Evolutionary conservation across 2,329 filamentous ascomycete genomes (phyloP), one percentile per base, ranked within the genome.

Genomic region (Neospermospora avenae): DNA sequence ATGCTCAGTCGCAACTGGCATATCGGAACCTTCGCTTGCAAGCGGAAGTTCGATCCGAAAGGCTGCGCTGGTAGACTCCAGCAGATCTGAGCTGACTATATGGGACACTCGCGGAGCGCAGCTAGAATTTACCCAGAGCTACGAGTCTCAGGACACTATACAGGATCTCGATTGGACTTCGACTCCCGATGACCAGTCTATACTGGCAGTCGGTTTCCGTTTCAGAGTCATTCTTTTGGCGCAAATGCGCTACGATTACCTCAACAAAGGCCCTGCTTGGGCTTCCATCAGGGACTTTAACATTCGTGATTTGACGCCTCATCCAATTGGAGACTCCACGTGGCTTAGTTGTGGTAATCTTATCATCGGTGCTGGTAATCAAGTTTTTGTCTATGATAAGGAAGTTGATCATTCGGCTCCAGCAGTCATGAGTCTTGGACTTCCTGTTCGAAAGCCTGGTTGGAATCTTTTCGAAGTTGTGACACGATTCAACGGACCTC

Each of bases 111-210:
- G 88, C 63, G 90, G 88, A 58, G 87, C 87, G 1, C 87, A 91
- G 63, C 80, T 96, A 5, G 93, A 97, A 73, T 92, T 90, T 70
- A 83, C 90, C 63, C 84, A 93, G 68, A 81, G 85, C 31, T 95
- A 92, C 65, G 82, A 88, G 65, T 80, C 81, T 13, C 82, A 88
- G 61, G 89, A 95, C 68, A 83, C 81, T 5, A 91, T 97, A 42
- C 86, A 88, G 64, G 93, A 96, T 73, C 82, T 97, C 13, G 92
- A 96, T 73, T 97, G 93, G 93, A 93, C 92, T 0, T 93, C 90
- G 3, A 96, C 93, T 0, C 91, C 91, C 0, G 91, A 96, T 72
- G 86, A 86, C 52, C 91, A 96, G 70, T 93, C 90, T 1, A 92
- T 97, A 58, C 79, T 97, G 20, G 91, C 93, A 0, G 90, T 97